Conservation (phyloP, 1,284 basidiomycete genomes). For the Stygiomarasmius scandens region DNA sequence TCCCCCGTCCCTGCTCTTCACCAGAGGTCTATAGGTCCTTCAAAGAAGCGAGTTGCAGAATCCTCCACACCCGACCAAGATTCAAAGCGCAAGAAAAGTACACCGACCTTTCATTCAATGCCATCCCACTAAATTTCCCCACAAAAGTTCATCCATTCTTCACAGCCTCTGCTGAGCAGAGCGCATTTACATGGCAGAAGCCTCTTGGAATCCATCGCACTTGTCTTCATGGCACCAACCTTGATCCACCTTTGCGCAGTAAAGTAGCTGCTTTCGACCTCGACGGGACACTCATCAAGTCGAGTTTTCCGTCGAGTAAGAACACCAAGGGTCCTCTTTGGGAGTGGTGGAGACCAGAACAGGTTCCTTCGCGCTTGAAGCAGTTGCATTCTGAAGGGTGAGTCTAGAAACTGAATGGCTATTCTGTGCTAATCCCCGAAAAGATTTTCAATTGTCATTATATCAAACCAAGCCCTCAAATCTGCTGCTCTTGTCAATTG, state of each 20-base stretch:
- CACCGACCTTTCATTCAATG: not conserved
- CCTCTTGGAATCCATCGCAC: conserved; percentile 56
- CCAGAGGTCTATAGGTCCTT: not conserved
- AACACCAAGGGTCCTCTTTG: conserved; percentile 48
- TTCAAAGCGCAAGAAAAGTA: conserved; percentile 7
- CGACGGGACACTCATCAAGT: conserved; percentile 85
- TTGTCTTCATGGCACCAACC: conserved; percentile 66
- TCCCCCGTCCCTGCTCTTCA: not conserved
- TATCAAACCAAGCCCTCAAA: conserved; percentile 79
- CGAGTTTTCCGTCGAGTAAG: conserved; percentile 34
- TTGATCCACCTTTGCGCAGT: conserved; percentile 45
- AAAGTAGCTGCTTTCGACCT: conserved; percentile 85
- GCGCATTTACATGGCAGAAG: conserved; percentile 60
- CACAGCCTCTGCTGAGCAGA: conserved; percentile 22
- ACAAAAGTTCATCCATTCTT: conserved; percentile 43
- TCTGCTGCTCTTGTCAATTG: conserved; percentile 57
- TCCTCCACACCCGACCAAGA: not conserved
- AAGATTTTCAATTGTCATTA: conserved; percentile 76
- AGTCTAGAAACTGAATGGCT: conserved; percentile 20
- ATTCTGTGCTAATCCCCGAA: not conserved
- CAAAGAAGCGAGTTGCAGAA: not conserved
- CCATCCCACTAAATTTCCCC: not conserved
- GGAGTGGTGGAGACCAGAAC: conserved; percentile 72
- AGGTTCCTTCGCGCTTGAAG: conserved; percentile 68
- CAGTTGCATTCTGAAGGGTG: conserved; percentile 65